phyloP scores from a whole-genome alignment of 2,329 filamentous ascomycete genomes.

The Cercospora zeina region DNA sequence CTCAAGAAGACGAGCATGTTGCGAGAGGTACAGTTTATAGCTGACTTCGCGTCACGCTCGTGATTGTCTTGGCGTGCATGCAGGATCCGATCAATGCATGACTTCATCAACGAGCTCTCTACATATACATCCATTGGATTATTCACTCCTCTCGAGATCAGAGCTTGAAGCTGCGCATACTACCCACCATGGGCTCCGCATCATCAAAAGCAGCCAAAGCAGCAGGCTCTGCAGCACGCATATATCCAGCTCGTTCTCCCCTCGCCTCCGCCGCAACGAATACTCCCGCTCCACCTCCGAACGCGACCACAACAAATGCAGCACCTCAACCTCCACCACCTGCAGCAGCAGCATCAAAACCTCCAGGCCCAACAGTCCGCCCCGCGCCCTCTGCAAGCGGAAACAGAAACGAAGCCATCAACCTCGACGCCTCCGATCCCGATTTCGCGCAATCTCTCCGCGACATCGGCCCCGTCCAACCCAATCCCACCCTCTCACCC shows the following conservation, averaged over 20 bases:
- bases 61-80: conserved; percentile 1
- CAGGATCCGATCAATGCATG: conserved; percentile 2
- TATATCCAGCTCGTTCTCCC: conserved; percentile 54
- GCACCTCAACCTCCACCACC: conserved; percentile 32
- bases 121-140: neutral
- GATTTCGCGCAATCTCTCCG: conserved; percentile 79
- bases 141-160: neutral
- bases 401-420: conserved; percentile 52
- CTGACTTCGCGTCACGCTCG: conserved; percentile 3
- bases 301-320: conserved; percentile 30
- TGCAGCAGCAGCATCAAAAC: conserved; percentile 33
- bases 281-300: conserved; percentile 34
- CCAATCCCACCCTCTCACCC: conserved; percentile 57
- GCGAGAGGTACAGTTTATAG: neutral
- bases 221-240: conserved; percentile 53
- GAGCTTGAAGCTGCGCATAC: neutral
- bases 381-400: conserved; percentile 44
- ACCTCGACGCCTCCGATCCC: conserved; percentile 62
- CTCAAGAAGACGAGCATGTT: no score
- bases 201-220: conserved; percentile 57
- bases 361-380: conserved; percentile 46
- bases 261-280: conserved; percentile 33
- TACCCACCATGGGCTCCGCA: conserved; percentile 56
- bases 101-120: conserved; percentile 9
- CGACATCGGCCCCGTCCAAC: conserved; percentile 59